Base-by-base conservation (phyloP, 495 filamentous ascomycete genomes). In the Penicillium parvum region DNA sequence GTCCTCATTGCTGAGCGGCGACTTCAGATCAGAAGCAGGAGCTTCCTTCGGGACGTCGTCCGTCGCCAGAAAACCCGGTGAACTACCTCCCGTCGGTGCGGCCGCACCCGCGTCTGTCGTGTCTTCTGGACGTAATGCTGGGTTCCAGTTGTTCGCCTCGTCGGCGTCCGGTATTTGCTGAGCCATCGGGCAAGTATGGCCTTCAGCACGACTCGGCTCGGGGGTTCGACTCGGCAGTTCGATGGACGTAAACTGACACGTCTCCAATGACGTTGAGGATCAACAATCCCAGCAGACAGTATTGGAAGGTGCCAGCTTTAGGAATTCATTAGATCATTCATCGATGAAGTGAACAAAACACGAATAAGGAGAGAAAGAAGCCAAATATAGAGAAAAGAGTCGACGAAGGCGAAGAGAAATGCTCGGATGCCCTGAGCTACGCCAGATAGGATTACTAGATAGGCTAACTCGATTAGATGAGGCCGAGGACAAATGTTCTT, bases 91-190 rank as follows among this genome's bases (percentile, higher is more conserved):
- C 3, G 37, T 37, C 17, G 27, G 30, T 25, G 32, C 34, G 12
- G 52, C 45, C 33, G 50, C 37, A 33, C 29, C 40, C 11, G 39
- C 11, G 11, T 28, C 9, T 12, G 30, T 36, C 23, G 51, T 26
- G 32, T 50, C 47, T 10, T 69, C 64, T 14, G 68, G 58, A 47
- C 60, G 53, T 14, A 63, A 47, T 2, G 70, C 66, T 34, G 69
- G 66, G 61, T 75, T 68, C 72, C 72, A 75, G 1, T 55, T 43
- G 27, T 50, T 50, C 5, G 41, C 40, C 7, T 47, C 52, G 14
- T 60, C 58, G 17, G 29, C 34, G 25, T 52, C 30, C 17, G 55
- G 44, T 56, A 52, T 52, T 37, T 30, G 42, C 32, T 52, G 33
- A 16, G 49, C 53, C 56, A 62, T 60, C 17, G 39, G 48, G 25